phyloP scores from a whole-genome alignment of 352 stramenopile genomes.

The Phytopythium ostracodes region DNA sequence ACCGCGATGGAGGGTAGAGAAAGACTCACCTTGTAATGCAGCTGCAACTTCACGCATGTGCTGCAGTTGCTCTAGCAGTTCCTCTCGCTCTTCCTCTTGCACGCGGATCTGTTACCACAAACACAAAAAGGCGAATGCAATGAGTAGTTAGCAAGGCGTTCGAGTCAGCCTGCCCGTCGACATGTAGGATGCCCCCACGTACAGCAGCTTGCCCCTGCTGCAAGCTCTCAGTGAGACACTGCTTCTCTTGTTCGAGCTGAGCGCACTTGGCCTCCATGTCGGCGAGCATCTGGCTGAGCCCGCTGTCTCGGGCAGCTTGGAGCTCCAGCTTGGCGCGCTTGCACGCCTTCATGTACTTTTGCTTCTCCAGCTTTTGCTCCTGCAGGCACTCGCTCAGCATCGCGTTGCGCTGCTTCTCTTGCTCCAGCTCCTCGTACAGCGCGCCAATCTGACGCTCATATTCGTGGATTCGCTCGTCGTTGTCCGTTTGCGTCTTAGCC shows the following conservation, averaged over 20 bases:
- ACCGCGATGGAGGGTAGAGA: too few relatives aligned
- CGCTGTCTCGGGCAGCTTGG: conserved; percentile 55
- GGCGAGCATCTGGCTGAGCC: conserved; percentile 56
- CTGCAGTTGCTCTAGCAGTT: conserved; percentile 18
- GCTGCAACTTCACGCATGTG: conserved; percentile 14
- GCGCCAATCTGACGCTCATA: conserved; percentile 70
- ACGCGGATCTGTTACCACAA: conserved; percentile 13
- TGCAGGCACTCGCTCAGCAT: conserved; percentile 62
- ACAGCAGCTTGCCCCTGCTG: conserved; percentile 35
- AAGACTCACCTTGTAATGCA: conserved; percentile 33
- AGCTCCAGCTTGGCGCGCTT: conserved; percentile 61
- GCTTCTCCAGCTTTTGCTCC: conserved; percentile 65
- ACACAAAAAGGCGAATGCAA: not conserved
- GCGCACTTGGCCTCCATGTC: conserved; percentile 61
- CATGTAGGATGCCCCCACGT: not conserved
- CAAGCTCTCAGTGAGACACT: conserved; percentile 29
- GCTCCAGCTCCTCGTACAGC: conserved; percentile 64
- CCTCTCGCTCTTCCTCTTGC: conserved; percentile 15
- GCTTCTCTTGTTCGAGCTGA: conserved; percentile 45
- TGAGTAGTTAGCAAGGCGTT: not conserved
- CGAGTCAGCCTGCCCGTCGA: too few relatives aligned
- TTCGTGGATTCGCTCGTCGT: conserved; percentile 55
- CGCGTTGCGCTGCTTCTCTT: conserved; percentile 66
- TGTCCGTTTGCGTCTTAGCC: conserved; percentile 17
- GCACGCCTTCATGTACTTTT: conserved; percentile 70